These are phyloP conservation scores for Candida ficus DNA, from an alignment of 805 yeast genomes.

Conservation along the genomic window DNA sequence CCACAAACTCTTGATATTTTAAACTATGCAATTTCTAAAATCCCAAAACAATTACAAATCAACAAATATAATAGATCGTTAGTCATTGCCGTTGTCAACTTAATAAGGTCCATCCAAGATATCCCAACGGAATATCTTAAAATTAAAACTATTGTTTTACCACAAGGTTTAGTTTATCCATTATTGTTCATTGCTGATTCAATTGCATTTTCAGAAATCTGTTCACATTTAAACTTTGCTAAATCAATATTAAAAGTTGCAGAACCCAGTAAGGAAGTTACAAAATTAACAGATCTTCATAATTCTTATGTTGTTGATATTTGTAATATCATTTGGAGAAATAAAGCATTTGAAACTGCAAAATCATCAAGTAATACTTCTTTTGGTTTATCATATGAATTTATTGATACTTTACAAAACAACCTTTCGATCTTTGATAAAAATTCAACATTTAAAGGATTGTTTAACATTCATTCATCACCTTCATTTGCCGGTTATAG, in stretches of 20 bases:
- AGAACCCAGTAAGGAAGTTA: slow-evolving; percentile 13
- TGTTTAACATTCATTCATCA: slow-evolving; percentile 40
- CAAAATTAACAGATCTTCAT: slow-evolving; percentile 31
- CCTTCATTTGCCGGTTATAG: slow-evolving; percentile 45
- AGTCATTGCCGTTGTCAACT: slow-evolving; percentile 4
- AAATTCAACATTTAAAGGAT: slow-evolving; percentile 17
- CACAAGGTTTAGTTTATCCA: slow-evolving; percentile 34
- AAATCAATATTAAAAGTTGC: slow-evolving; percentile 13
- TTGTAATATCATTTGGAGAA: slow-evolving; percentile 53
- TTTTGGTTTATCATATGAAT: slow-evolving; percentile 28
- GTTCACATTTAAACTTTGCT: slow-evolving; percentile 40
- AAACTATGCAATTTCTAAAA: not conserved
- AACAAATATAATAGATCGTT: slow-evolving; percentile 9
- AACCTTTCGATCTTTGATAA: slow-evolving; percentile 23
- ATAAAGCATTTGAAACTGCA: slow-evolving; percentile 40
- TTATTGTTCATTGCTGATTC: slow-evolving; percentile 40
- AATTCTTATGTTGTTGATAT: slow-evolving; percentile 51
- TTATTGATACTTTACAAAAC: slow-evolving; percentile 20
- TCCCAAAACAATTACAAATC: not conserved
- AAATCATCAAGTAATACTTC: slow-evolving; percentile 25
- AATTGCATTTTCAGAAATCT: slow-evolving; percentile 37
- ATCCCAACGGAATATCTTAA: slow-evolving; percentile 21
- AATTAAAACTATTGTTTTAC: slow-evolving; percentile 29
- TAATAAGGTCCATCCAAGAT: slow-evolving; percentile 10
- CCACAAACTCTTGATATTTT: slow-evolving; percentile 1